phyloP scores from a whole-genome alignment of 208 protist genomes.

The Trypanosoma caninum region DNA sequence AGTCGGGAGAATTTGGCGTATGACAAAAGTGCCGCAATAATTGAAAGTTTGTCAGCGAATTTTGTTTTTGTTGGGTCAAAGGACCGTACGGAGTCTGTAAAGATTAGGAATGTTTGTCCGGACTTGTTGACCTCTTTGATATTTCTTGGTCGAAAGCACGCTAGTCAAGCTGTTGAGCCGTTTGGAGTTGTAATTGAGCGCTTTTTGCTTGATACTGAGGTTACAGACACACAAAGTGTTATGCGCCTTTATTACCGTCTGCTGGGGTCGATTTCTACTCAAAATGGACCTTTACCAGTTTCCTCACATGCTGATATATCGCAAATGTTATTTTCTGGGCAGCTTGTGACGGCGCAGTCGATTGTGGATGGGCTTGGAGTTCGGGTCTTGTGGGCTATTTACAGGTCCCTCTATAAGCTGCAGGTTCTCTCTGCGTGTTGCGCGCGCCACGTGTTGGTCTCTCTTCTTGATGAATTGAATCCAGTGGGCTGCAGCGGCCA shows the following conservation, averaged over 20 bases:
- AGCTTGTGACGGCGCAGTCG: conserved; percentile 32
- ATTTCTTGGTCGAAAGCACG: conserved; percentile 48
- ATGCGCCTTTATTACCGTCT: conserved; percentile 54
- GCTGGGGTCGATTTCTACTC: conserved; percentile 50
- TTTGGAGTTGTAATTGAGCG: conserved; percentile 46
- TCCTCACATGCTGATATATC: conserved; percentile 26
- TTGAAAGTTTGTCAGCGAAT: conserved; percentile 36
- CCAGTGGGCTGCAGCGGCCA: conserved; percentile 21
- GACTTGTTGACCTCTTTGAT: conserved; percentile 47
- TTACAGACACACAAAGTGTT: conserved; percentile 30
- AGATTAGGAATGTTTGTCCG: conserved; percentile 45
- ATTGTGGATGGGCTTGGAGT: conserved; percentile 36
- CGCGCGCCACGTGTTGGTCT: conserved; percentile 56
- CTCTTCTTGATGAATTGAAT: conserved; percentile 30
- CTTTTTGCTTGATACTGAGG: conserved; percentile 45
- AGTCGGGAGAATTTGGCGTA: conserved; percentile 11
- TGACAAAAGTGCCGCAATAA: conserved; percentile 15
- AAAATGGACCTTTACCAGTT: conserved; percentile 30
- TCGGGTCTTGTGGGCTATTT: conserved; percentile 71
- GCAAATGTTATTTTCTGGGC: conserved; percentile 34
- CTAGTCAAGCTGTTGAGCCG: conserved; percentile 41
- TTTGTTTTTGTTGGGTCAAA: conserved; percentile 39
- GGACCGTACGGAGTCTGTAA: conserved; percentile 30
- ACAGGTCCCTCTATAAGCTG: conserved; percentile 41
- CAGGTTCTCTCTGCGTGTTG: conserved; percentile 50